These are phyloP conservation scores for Lyophyllum shimeji DNA, from an alignment of 768 basidiomycete species.

Conservation along the genomic window DNA sequence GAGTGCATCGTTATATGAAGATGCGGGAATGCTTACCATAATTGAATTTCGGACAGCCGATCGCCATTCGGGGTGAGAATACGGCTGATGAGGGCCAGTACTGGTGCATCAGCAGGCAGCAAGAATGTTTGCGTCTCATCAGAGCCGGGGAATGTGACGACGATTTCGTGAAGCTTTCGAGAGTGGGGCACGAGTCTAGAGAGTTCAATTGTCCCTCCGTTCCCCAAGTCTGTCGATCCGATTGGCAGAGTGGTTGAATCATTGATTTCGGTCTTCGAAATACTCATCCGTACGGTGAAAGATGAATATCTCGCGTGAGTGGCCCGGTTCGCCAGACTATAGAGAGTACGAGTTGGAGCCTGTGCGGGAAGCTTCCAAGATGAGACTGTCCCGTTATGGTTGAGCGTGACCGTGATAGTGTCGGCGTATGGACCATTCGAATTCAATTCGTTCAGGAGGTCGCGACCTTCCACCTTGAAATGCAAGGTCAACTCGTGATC, in stretches of 20 bases:
- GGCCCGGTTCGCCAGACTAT: slow-evolving; percentile 22
- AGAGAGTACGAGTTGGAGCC: slow-evolving; percentile 19
- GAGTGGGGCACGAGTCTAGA: slow-evolving; percentile 7
- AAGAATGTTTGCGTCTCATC: slow-evolving; percentile 5
- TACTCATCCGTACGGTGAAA: slow-evolving; percentile 13
- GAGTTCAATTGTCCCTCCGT: slow-evolving; percentile 18
- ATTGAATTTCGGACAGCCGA: slow-evolving; percentile 14
- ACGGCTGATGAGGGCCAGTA: slow-evolving; percentile 19
- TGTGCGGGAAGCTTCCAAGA: slow-evolving; percentile 16
- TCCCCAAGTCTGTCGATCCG: slow-evolving; percentile 6
- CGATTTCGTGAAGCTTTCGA: slow-evolving; percentile 11
- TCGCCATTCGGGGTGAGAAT: neutral
- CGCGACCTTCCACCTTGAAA: neutral
- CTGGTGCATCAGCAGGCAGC: slow-evolving; percentile 17
- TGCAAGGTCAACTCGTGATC: neutral
- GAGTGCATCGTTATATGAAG: too few relatives aligned
- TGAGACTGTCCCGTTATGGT: slow-evolving; percentile 5
- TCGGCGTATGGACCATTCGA: neutral
- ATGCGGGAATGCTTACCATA: slow-evolving; percentile 15
- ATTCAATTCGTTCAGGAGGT: neutral
- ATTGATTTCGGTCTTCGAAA: slow-evolving; percentile 9
- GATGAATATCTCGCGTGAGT: slow-evolving; percentile 16
- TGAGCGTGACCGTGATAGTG: slow-evolving; percentile 11
- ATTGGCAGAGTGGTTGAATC: slow-evolving; percentile 13
- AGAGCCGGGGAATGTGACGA: slow-evolving; percentile 2